phyloP scores from a whole-genome alignment of 768 basidiomycete species.

The Lanmaoa pseudosensibilis region DNA sequence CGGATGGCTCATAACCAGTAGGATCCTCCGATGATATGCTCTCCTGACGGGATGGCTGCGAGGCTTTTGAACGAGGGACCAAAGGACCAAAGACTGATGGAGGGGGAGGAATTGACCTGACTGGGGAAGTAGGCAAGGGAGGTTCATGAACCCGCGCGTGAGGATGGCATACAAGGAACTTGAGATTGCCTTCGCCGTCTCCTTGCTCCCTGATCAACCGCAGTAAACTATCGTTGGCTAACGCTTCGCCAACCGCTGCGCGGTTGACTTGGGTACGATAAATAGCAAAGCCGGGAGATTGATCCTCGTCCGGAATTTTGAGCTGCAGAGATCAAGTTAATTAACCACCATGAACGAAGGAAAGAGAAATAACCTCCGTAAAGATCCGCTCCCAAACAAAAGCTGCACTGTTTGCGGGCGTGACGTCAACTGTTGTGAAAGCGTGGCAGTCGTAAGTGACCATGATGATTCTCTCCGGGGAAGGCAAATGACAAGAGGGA shows the following conservation, averaged over 20 bases:
- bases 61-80: slow-evolving; percentile 45
- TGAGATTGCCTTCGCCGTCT: slow-evolving; percentile 78
- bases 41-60: slow-evolving; percentile 60
- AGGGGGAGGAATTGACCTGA: slow-evolving; percentile 48
- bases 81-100: slow-evolving; percentile 52
- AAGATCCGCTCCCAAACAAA: slow-evolving; percentile 81
- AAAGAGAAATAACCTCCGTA: slow-evolving; percentile 55
- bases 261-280: slow-evolving; percentile 87
- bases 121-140: slow-evolving; percentile 39
- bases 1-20: slow-evolving; percentile 69
- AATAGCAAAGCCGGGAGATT: slow-evolving; percentile 64
- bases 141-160: slow-evolving; percentile 61
- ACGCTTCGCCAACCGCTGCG: slow-evolving; percentile 69
- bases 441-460: slow-evolving; percentile 80
- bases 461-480: slow-evolving; percentile 47
- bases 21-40: slow-evolving; percentile 68
- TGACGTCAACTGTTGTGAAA: slow-evolving; percentile 71
- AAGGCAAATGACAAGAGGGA: slow-evolving; percentile 28
- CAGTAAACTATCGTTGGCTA: slow-evolving; percentile 69
- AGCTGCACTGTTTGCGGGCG: slow-evolving; percentile 58
- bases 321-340: slow-evolving; percentile 44
- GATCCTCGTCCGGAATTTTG: slow-evolving; percentile 82
- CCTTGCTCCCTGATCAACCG: slow-evolving; percentile 69
- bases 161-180: slow-evolving; percentile 76
- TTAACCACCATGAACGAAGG: neutral